These are phyloP conservation scores for Russula brevipes DNA, from an alignment of 768 basidiomycete species.

Conservation along the genomic window DNA sequence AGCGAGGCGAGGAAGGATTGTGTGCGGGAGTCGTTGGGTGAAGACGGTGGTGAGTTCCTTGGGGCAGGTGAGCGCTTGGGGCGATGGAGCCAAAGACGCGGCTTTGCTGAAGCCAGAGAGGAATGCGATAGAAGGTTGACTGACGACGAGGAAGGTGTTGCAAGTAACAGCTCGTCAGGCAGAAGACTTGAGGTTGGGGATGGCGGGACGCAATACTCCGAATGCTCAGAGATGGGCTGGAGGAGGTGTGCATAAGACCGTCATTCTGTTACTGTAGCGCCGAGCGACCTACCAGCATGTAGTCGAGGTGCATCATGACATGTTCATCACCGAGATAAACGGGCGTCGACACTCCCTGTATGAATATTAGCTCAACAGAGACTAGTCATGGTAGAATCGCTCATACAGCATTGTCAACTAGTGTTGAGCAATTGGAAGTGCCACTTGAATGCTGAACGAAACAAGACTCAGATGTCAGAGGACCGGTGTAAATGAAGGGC, in stretches of 20 bases:
- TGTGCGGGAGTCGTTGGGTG: conserved; percentile 17
- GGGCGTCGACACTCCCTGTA: conserved; percentile 13
- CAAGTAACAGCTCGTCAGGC: conserved; percentile 17
- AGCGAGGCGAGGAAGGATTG: conserved; percentile 24
- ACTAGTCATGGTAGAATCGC: neutral
- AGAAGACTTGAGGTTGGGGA: conserved; percentile 27
- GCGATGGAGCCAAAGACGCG: conserved; percentile 47
- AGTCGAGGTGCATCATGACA: conserved; percentile 24
- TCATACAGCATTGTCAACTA: conserved; percentile 23
- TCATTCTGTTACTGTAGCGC: neutral
- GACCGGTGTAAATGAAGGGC: neutral
- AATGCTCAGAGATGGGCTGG: conserved; percentile 22
- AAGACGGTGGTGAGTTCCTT: conserved; percentile 19
- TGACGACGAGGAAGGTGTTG: conserved; percentile 21
- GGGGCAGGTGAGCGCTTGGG: conserved; percentile 35
- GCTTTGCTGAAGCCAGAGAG: conserved; percentile 30
- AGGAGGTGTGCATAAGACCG: conserved; percentile 11
- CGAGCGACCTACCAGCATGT: conserved; percentile 20
- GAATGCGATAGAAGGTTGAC: conserved; percentile 25
- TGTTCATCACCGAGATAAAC: conserved; percentile 19
- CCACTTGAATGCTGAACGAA: conserved; percentile 21
- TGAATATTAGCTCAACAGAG: neutral
- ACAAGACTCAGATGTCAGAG: neutral
- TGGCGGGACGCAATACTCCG: conserved; percentile 25
- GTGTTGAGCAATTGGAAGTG: conserved; percentile 21